phyloP scores from a whole-genome alignment of 2,329 filamentous ascomycete genomes.

The Ophiosphaerella narmari region DNA sequence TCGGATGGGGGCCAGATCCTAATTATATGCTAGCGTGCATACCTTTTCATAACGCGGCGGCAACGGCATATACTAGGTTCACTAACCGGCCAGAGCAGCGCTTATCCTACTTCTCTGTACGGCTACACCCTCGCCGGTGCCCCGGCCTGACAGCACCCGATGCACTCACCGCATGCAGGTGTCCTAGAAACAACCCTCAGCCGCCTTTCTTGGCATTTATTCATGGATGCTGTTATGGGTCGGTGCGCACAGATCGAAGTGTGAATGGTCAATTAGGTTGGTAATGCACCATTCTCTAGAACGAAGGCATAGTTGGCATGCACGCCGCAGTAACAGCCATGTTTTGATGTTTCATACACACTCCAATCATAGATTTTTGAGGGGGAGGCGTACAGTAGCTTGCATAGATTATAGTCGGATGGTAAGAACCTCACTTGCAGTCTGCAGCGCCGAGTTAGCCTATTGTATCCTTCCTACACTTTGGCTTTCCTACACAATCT shows the following conservation, averaged over 20 bases:
- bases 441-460: conserved; percentile 10
- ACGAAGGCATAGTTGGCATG: conserved; percentile 26
- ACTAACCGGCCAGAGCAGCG: conserved; percentile 30
- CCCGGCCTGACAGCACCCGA: conserved; percentile 26
- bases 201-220: conserved; percentile 32
- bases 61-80: conserved; percentile 23
- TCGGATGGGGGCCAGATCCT: conserved; percentile 30
- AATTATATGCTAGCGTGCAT: conserved; percentile 32
- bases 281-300: conserved; percentile 27
- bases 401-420: conserved; percentile 25
- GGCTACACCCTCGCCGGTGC: conserved; percentile 25
- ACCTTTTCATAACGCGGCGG: conserved; percentile 27
- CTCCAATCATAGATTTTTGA: conserved; percentile 16
- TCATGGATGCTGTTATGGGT: conserved; percentile 21
- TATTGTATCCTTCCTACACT: conserved; percentile 3
- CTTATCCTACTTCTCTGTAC: conserved; percentile 31
- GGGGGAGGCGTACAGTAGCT: conserved; percentile 15
- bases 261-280: conserved; percentile 31
- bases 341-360: conserved; percentile 29
- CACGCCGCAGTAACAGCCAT: conserved; percentile 24
- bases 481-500: background rate
- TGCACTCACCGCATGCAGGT: conserved; percentile 23
- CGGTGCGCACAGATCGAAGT: conserved; percentile 25
- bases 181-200: conserved; percentile 28
- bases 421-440: conserved; percentile 8